phyloP scores from a whole-genome alignment of 2,329 filamentous ascomycete genomes.

The Ophiostoma montium region DNA sequence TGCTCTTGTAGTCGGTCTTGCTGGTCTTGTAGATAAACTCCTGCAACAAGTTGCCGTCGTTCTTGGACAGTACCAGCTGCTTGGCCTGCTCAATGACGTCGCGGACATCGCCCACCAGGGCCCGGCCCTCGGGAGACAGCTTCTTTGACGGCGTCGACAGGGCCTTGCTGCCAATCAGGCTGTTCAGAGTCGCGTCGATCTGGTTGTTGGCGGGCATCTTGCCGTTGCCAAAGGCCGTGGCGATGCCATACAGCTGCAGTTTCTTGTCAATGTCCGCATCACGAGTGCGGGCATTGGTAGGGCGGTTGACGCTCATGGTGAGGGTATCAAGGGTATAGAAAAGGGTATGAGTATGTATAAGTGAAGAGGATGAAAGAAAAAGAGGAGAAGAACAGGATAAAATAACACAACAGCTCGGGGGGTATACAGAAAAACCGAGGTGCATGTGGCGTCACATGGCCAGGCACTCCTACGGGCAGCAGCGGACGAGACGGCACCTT shows the following conservation, averaged over 20 bases:
- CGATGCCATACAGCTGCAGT: conserved; percentile 88
- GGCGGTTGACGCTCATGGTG: conserved; percentile 46
- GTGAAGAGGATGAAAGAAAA: background rate
- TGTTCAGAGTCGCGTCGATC: conserved; percentile 90
- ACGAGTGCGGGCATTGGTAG: conserved; percentile 59
- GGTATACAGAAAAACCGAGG: background rate
- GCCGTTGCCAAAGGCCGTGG: conserved; percentile 69
- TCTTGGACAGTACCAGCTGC: conserved; percentile 77
- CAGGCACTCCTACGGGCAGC: too few species aligned
- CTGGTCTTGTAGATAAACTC: conserved; percentile 95
- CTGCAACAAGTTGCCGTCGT: conserved; percentile 84
- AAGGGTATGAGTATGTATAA: too few species aligned
- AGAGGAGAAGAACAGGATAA: background rate
- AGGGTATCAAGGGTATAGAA: background rate
- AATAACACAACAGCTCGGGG: background rate
- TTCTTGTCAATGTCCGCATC: conserved; percentile 85
- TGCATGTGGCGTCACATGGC: background rate
- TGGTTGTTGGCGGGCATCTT: conserved; percentile 93
- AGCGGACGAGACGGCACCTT: background rate
- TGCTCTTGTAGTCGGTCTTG: conserved; percentile 52
- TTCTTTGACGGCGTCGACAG: conserved; percentile 57
- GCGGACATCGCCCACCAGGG: conserved; percentile 62
- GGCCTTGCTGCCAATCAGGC: conserved; percentile 58
- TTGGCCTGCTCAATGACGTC: conserved; percentile 77
- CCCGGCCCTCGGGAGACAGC: conserved; percentile 69